Evolutionary conservation across 2,329 filamentous ascomycete species (phyloP).

Genomic region (Cryphonectria japonica): DNA sequence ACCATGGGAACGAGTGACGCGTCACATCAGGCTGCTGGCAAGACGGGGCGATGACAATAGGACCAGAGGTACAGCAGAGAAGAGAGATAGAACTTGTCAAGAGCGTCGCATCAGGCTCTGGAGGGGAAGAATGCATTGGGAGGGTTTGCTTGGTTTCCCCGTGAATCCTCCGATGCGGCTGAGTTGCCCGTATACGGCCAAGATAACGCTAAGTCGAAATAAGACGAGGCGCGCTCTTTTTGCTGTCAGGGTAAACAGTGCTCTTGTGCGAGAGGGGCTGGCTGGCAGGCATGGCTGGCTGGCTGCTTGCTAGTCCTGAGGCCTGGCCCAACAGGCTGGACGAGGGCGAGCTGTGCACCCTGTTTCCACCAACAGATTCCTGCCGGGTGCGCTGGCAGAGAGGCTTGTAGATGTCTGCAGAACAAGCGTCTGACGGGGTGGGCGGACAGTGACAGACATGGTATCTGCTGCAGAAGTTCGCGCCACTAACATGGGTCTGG

Average conservation of each 20-base stretch:
- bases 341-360: not conserved
- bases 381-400: not conserved
- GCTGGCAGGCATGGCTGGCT: not conserved
- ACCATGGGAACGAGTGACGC: not conserved
- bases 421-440: not conserved
- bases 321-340: not conserved
- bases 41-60: not conserved
- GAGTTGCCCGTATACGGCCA: not conserved
- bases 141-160: not conserved
- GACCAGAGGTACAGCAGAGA: not conserved
- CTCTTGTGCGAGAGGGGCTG: not conserved
- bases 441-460: not conserved
- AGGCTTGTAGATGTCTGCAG: not conserved
- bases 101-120: not conserved
- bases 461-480: not conserved
- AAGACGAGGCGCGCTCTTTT: not conserved
- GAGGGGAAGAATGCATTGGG: not conserved
- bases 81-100: not conserved
- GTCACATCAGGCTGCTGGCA: not conserved
- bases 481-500: not conserved
- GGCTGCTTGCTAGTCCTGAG: not conserved
- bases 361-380: not conserved
- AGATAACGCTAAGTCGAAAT: not conserved
- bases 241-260: not conserved
- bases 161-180: constrained; percentile 5